Percentiles rank a stretch among this genome's conserved stretches.
These are phyloP conservation scores for Pigoraptor vietnamica DNA, from an alignment of 78 protist genomes.

Conservation along the genomic window DNA sequence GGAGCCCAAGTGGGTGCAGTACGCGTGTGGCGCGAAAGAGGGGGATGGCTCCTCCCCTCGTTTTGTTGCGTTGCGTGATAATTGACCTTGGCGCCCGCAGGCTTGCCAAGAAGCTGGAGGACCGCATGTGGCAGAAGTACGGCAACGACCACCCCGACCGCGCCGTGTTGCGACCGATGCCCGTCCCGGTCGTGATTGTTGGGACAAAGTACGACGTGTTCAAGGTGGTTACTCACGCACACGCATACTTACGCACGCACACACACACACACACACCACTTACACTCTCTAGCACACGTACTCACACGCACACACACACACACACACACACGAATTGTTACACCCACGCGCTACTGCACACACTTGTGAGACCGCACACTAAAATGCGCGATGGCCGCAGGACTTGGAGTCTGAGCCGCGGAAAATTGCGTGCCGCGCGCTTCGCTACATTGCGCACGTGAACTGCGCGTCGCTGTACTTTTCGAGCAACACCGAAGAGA, in stretches of 20 bases:
- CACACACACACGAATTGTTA: too few relatives aligned
- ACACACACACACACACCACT: not conserved
- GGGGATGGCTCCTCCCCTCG: not conserved
- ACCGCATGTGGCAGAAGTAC: not conserved
- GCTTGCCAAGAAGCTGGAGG: not conserved
- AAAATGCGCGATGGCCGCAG: too few relatives aligned
- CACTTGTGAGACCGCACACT: too few relatives aligned
- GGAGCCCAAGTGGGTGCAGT: not conserved
- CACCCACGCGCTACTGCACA: too few relatives aligned
- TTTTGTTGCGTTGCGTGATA: not conserved
- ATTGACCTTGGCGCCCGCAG: not conserved
- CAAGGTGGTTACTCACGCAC: not conserved
- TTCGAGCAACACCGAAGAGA: not conserved
- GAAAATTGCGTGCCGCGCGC: not conserved
- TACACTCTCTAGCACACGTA: too few relatives aligned
- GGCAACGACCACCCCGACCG: not conserved
- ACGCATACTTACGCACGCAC: not conserved
- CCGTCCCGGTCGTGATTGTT: not conserved
- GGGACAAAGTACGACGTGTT: not conserved
- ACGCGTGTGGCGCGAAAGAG: not conserved
- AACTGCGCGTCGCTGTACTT: not conserved
- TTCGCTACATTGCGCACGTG: not conserved
- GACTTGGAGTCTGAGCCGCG: not conserved
- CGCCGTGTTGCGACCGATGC: not conserved
- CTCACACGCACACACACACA: too few relatives aligned